Evolutionary conservation across 176 grass and related monocot species (phyloP), one percentile per base, ranked within the genome.

Genomic region (maize (Zea mays)): DNA sequence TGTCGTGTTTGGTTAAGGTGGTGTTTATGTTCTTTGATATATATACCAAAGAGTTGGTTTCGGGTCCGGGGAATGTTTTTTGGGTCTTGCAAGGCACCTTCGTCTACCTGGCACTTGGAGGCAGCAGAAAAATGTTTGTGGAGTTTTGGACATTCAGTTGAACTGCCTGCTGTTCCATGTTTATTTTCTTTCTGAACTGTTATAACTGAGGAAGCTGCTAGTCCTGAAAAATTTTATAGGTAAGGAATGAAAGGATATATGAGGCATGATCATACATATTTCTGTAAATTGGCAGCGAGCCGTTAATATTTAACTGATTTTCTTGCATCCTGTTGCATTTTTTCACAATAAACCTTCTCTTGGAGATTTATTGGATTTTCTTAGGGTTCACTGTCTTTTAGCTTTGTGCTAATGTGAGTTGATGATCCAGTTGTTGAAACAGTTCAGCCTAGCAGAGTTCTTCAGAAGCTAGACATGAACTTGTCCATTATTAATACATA

Each of bases 111-210:
- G 19, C 20, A 75, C 75, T 52, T 63, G 9, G 13, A 74, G 67
- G 20, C 50, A 62, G 15, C 38, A 20, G 67, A 4, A 69, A 17
- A n/a, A 3, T 46, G 14, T 68, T 44, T 58, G 55, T 21, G 55
- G n/a, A 58, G 55, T 58, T 56, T 56, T 45, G 27, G 10, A 70
- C 45, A 77, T 71, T 76, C 20, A 66, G 5, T 46, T 79, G 42
- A 12, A 33, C 9, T 33, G 21, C 9, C 37, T 86, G 82, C 10
- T 62, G 14, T 62, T 75, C 47, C 64, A 69, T 69, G 51, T 68
- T 74, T 58, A 51, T 48, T 54, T 34, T 19, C 34, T 59, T 34
- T 61, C 9, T 75, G 77, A 75, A 81, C 73, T 74, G 27, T 50
- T 79, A 35, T 37, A 54, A 11, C 45, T 20, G 16, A 79, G 66